Evolutionary conservation across 108 stramenopile species (phyloP).

Genomic region (Skeletonema tropicum): DNA sequence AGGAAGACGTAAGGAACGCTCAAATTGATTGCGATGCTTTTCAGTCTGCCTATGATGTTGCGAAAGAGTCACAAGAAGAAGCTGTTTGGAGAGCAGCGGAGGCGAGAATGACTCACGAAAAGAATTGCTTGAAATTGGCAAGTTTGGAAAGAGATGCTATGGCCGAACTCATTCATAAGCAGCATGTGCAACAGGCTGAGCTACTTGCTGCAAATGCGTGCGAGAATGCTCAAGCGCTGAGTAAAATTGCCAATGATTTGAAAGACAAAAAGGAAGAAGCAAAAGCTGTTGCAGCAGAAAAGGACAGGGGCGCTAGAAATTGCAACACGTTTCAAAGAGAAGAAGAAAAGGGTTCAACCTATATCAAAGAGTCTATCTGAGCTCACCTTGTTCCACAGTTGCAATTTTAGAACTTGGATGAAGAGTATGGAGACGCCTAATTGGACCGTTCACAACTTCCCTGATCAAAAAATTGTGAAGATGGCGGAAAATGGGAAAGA

Average conservation of each 20-base stretch:
- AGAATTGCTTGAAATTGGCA: slow-evolving; percentile 43
- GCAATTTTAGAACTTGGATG: slow-evolving; percentile 63
- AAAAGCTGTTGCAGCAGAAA: slow-evolving; percentile 47
- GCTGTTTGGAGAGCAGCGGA: slow-evolving; percentile 52
- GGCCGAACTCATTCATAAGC: slow-evolving; percentile 38
- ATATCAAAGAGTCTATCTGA: slow-evolving; percentile 62
- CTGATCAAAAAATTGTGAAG: slow-evolving; percentile 50
- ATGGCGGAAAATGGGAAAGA: slow-evolving; percentile 43
- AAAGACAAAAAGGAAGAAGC: slow-evolving; percentile 40
- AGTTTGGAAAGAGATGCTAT: slow-evolving; percentile 61
- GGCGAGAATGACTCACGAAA: slow-evolving; percentile 61
- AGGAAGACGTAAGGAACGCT: slow-evolving; percentile 40
- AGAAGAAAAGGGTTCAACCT: slow-evolving; percentile 51
- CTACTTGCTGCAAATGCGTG: slow-evolving; percentile 62
- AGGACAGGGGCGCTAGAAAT: slow-evolving; percentile 52
- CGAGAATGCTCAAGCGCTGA: slow-evolving; percentile 52
- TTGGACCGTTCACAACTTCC: slow-evolving; percentile 70
- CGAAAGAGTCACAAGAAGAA: slow-evolving; percentile 52
- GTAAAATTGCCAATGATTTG: slow-evolving; percentile 47
- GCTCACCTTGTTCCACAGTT: slow-evolving; percentile 65
- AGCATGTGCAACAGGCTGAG: slow-evolving; percentile 55
- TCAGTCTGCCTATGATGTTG: slow-evolving; percentile 51
- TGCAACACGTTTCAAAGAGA: slow-evolving; percentile 73
- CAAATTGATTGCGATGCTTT: slow-evolving; percentile 44
- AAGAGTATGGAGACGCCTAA: slow-evolving; percentile 64